These are phyloP conservation scores for Aspergillus eucalypticola DNA, from an alignment of 2,329 filamentous ascomycete species.

Conservation along the genomic window DNA sequence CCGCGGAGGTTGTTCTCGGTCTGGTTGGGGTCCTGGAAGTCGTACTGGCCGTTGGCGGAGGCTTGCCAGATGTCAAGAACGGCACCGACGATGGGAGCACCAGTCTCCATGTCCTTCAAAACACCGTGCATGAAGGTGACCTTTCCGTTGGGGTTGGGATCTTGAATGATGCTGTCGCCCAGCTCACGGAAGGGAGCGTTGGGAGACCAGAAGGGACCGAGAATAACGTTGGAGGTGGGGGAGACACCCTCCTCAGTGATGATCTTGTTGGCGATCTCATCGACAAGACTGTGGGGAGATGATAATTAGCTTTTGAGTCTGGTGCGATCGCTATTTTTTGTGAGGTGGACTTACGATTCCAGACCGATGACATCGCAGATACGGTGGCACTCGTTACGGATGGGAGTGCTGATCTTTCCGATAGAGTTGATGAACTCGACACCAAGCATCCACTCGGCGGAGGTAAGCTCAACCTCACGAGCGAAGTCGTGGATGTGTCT, in stretches of 20 bases:
- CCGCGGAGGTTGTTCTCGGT: constrained; percentile 72
- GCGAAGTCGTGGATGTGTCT: constrained; percentile 76
- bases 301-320: constrained; percentile 28
- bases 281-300: constrained; percentile 60
- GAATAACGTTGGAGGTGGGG: constrained; percentile 73
- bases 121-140: constrained; percentile 69
- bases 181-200: constrained; percentile 70
- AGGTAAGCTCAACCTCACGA: constrained; percentile 73
- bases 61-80: constrained; percentile 80
- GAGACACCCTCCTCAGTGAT: constrained; percentile 61
- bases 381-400: constrained; percentile 72
- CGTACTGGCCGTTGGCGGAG: constrained; percentile 73
- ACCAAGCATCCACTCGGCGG: constrained; percentile 74
- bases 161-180: constrained; percentile 66
- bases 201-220: constrained; percentile 77
- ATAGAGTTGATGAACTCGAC: constrained; percentile 75
- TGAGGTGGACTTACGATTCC: constrained; percentile 54
- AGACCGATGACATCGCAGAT: constrained; percentile 73
- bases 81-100: constrained; percentile 65
- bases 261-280: constrained; percentile 73
- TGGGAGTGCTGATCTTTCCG: constrained; percentile 67
- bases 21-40: constrained; percentile 74
- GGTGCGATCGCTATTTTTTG: constrained; percentile 15
- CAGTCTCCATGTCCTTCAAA: constrained; percentile 65
- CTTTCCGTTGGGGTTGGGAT: constrained; percentile 58